These are phyloP conservation scores for Pythium utonaiense DNA, from an alignment of 352 stramenopile species.

Conservation along the genomic window DNA sequence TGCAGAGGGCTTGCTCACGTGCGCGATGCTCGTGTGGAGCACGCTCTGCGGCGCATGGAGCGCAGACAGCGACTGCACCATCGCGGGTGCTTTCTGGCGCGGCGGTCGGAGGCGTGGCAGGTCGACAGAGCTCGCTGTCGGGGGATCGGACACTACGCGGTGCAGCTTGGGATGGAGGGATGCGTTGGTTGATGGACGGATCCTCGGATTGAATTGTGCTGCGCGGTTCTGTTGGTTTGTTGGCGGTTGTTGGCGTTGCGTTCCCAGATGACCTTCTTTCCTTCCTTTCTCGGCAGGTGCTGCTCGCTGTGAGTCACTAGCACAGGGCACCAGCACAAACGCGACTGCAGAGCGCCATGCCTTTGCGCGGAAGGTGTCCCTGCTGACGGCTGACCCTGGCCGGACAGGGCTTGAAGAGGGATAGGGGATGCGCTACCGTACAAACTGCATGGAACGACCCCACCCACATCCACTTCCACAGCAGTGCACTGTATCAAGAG, in stretches of 20 bases:
- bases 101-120: neutral
- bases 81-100: neutral
- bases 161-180: neutral
- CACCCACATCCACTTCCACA: neutral
- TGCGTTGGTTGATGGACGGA: neutral
- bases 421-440: neutral
- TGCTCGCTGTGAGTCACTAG: neutral
- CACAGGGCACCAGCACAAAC: no score
- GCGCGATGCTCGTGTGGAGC: slow-evolving; percentile 76
- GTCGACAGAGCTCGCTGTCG: no score
- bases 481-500: neutral
- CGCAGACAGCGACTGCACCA: slow-evolving; percentile 3
- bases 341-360: neutral
- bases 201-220: neutral
- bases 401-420: neutral
- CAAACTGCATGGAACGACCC: neutral
- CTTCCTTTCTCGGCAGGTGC: neutral
- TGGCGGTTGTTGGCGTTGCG: neutral
- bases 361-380: neutral
- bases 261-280: neutral
- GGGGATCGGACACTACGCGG: no score
- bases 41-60: slow-evolving; percentile 34
- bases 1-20: slow-evolving; percentile 63
- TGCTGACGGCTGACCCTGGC: neutral
- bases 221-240: no score